phyloP scores from a whole-genome alignment of 176 grass and related monocot genomes.

The Triticum urartu region DNA sequence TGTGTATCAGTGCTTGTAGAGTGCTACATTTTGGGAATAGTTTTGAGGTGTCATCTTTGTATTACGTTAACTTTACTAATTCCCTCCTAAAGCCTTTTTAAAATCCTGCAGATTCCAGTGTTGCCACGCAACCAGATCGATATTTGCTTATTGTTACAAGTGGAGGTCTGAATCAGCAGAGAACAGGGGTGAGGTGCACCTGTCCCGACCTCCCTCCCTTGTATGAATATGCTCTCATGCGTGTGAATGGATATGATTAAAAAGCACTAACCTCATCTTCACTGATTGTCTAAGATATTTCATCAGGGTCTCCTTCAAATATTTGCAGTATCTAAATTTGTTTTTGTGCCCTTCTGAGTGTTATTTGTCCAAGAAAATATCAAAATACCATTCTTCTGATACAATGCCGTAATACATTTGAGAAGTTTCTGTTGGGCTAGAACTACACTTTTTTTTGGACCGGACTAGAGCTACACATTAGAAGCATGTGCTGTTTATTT shows the following conservation, averaged over 20 bases:
- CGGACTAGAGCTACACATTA: background rate
- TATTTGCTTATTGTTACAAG: constrained; percentile 81
- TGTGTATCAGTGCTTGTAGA: background rate
- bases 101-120: constrained; percentile 47
- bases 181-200: constrained; percentile 73
- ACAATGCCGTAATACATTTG: constrained; percentile 8
- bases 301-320: background rate
- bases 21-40: background rate
- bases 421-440: background rate
- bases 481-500: background rate
- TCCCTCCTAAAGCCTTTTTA: background rate
- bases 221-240: background rate
- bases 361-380: background rate
- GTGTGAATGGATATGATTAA: background rate
- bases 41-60: background rate
- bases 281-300: background rate
- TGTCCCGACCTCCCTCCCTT: background rate
- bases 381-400: background rate
- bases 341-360: background rate
- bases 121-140: constrained; percentile 49
- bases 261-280: background rate
- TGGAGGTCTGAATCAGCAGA: constrained; percentile 86
- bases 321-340: background rate
- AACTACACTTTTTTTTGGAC: too few species aligned
- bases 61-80: background rate